phyloP scores from a whole-genome alignment of 257 asterid genomes.

The Penstemon barbatus region DNA sequence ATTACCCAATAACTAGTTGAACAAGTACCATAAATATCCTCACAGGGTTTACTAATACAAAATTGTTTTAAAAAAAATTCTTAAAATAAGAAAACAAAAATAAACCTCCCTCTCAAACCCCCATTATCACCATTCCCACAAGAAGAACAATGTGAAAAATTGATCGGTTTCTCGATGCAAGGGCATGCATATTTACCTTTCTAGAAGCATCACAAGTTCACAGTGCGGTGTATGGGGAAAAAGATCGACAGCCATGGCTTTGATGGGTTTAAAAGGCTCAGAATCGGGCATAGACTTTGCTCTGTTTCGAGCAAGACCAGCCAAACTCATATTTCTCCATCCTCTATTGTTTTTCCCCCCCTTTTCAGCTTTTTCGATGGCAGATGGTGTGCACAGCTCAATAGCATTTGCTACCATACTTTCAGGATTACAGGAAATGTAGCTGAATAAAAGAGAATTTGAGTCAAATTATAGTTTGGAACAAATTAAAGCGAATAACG shows the following conservation, averaged over 20 bases:
- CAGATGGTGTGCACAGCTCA: constrained; percentile 94
- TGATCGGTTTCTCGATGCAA: constrained; percentile 5
- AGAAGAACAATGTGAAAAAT: not conserved
- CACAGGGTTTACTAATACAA: too few relatives aligned
- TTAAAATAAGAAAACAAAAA: too few relatives aligned
- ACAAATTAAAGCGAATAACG: constrained; percentile 8
- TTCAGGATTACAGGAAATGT: constrained; percentile 97
- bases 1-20: too few relatives aligned
- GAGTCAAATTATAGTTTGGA: not conserved
- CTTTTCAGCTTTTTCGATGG: constrained; percentile 51
- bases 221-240: constrained; percentile 97
- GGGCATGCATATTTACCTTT: constrained; percentile 56
- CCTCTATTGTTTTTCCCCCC: constrained; percentile 66
- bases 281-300: constrained; percentile 92
- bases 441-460: constrained; percentile 52
- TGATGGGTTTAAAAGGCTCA: constrained; percentile 85
- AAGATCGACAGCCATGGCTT: constrained; percentile 93
- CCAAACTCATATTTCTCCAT: constrained; percentile 88
- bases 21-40: too few relatives aligned
- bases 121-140: too few relatives aligned
- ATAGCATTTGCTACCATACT: constrained; percentile 97
- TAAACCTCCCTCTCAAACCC: too few relatives aligned
- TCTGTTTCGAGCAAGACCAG: constrained; percentile 89
- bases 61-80: too few relatives aligned
- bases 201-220: constrained; percentile 92